A percentile compares a stretch with the other conserved stretches of the same genome.
Conservation (phyloP, 352 stramenopile species). For the Phytopythium litorale region DNA sequence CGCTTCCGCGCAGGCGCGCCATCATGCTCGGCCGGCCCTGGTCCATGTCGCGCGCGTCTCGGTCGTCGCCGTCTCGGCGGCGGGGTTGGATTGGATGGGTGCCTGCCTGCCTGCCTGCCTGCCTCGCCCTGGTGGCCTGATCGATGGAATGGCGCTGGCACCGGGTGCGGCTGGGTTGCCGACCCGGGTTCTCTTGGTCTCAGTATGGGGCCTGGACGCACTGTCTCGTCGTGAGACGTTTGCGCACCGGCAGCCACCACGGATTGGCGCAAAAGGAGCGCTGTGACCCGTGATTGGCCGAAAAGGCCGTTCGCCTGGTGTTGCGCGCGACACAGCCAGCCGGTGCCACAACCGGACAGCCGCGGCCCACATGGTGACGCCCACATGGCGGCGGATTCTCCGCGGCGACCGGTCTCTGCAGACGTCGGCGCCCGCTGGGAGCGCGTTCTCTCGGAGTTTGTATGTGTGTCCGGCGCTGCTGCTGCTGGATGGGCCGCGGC, state of each 20-base stretch:
- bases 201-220: not conserved
- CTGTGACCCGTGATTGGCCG: not conserved
- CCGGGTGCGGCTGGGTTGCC: not conserved
- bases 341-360: not conserved
- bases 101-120: not conserved
- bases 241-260: not conserved
- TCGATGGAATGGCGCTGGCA: not conserved
- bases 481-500: too few species aligned
- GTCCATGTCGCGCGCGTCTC: constrained; percentile 1
- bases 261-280: not conserved
- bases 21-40: constrained; percentile 33
- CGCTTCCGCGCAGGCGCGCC: constrained; percentile 20
- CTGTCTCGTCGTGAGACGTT: constrained; percentile 5
- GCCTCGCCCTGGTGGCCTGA: too few species aligned
- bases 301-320: not conserved
- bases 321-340: not conserved
- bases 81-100: not conserved
- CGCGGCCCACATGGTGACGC: not conserved
- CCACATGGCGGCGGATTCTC: not conserved
- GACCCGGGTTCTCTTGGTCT: not conserved
- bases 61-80: too few species aligned
- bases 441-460: too few species aligned
- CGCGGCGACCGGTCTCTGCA: not conserved
- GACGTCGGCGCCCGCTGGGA: not conserved
- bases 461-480: too few species aligned